Evolutionary conservation across 2,329 filamentous ascomycete species (phyloP).

Genomic region (Pseudogymnoascus sp.): DNA sequence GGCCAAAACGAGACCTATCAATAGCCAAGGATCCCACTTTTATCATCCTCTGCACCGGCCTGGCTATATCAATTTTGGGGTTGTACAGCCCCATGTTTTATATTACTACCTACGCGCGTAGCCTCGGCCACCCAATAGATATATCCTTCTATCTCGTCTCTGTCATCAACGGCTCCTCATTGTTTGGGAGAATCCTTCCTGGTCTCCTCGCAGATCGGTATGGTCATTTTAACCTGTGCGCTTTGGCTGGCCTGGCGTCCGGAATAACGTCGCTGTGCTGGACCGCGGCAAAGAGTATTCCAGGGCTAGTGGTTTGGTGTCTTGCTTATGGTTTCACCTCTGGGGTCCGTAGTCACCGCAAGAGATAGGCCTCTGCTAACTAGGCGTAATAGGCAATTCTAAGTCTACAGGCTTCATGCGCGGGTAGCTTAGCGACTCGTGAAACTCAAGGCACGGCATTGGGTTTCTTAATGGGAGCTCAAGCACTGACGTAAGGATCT

Average conservation of each 20-base stretch:
- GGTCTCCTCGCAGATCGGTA: conserved; percentile 18
- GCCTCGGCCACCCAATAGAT: conserved; percentile 12
- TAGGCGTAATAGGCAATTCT: conserved; percentile 17
- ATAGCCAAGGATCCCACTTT: conserved; percentile 15
- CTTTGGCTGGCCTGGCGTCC: conserved; percentile 14
- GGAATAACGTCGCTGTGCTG: conserved; percentile 19
- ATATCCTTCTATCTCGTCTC: conserved; percentile 20
- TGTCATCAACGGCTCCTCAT: conserved; percentile 18
- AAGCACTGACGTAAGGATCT: conserved; percentile 18
- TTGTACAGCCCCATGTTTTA: conserved; percentile 20
- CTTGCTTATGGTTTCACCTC: conserved; percentile 20
- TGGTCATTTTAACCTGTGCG: conserved; percentile 19
- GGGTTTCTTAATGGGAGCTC: conserved; percentile 18
- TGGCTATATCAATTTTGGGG: conserved; percentile 19
- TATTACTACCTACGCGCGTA: conserved; percentile 15
- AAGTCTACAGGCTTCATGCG: conserved; percentile 21
- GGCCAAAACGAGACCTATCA: conserved; percentile 14
- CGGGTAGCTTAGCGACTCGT: conserved; percentile 15
- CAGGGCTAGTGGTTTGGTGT: conserved; percentile 16
- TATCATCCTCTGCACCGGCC: conserved; percentile 9
- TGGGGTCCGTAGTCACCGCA: conserved; percentile 12
- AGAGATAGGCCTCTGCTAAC: background rate
- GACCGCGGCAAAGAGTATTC: conserved; percentile 16
- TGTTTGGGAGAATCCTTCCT: conserved; percentile 19
- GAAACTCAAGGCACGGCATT: conserved; percentile 20